Evolutionary conservation across 1,139 yeast species (phyloP).

Genomic region (Debaryomyces nepalensis): DNA sequence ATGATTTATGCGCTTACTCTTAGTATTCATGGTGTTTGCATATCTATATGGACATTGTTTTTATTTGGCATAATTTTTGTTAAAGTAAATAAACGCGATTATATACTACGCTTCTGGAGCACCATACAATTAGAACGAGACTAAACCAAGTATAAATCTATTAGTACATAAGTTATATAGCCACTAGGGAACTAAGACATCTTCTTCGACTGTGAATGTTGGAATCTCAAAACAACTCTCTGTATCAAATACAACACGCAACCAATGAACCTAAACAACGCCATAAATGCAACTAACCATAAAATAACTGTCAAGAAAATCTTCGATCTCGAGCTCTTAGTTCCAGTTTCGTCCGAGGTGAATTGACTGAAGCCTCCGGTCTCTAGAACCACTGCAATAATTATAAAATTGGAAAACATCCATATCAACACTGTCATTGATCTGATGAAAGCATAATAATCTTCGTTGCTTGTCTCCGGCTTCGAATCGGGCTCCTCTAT

Average conservation of each 20-base stretch:
- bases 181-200: background rate
- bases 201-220: slow-evolving; percentile 10
- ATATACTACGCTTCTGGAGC: background rate
- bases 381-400: slow-evolving; percentile 72
- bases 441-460: slow-evolving; percentile 79
- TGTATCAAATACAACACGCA: slow-evolving; percentile 61
- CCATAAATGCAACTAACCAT: slow-evolving; percentile 84
- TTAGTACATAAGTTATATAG: slow-evolving; percentile 1
- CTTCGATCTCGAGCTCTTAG: slow-evolving; percentile 32
- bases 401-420: slow-evolving; percentile 75
- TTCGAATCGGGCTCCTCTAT: slow-evolving; percentile 32
- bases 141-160: background rate
- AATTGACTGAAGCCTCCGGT: slow-evolving; percentile 64
- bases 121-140: background rate
- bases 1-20: slow-evolving; percentile 12
- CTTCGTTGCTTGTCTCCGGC: slow-evolving; percentile 54
- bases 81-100: slow-evolving; percentile 13
- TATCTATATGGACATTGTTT: slow-evolving; percentile 1
- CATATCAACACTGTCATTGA: slow-evolving; percentile 80
- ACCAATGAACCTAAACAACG: slow-evolving; percentile 73
- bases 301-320: slow-evolving; percentile 72
- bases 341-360: slow-evolving; percentile 20
- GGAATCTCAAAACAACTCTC: slow-evolving; percentile 34
- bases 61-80: background rate
- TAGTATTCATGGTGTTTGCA: slow-evolving; percentile 9